Evolutionary conservation across 2,329 filamentous ascomycete species (phyloP).

Genomic region (Exophiala lecanii-corni): DNA sequence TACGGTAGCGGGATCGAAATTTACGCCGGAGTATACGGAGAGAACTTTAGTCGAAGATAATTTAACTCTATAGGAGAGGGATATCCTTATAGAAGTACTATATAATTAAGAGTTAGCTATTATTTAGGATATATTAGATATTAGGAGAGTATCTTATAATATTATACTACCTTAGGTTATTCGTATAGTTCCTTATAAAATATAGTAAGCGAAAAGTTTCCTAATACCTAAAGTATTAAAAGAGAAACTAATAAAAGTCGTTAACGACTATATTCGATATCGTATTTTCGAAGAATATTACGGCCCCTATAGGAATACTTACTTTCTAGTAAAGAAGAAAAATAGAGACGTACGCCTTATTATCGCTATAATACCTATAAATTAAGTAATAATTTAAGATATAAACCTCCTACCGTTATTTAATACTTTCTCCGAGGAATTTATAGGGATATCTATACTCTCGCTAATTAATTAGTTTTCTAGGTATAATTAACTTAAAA

Average conservation of each 20-base stretch:
- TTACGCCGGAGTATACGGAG: no score
- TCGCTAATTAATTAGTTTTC: conserved; percentile 1
- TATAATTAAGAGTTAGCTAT: background rate
- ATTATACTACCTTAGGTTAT: background rate
- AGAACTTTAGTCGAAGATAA: background rate
- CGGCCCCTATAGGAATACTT: background rate
- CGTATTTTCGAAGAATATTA: background rate
- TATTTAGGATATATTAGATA: background rate
- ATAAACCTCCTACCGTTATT: background rate
- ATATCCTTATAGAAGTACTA: background rate
- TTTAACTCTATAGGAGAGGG: background rate
- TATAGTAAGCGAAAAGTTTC: conserved; percentile 1
- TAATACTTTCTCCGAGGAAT: background rate
- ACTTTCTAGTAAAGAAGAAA: background rate
- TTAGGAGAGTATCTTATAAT: background rate
- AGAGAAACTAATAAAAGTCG: background rate
- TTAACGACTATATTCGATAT: background rate
- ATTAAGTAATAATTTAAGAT: background rate
- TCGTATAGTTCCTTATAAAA: background rate
- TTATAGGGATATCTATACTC: background rate
- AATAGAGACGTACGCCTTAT: background rate
- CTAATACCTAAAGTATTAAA: background rate
- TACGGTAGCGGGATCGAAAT: no score
- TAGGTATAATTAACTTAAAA: background rate
- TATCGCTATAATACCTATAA: background rate